Percentiles rank a stretch among this genome's conserved stretches.
Evolutionary conservation across 2,329 filamentous ascomycete species (phyloP).

Genomic region (Ambrosiella xylebori): DNA sequence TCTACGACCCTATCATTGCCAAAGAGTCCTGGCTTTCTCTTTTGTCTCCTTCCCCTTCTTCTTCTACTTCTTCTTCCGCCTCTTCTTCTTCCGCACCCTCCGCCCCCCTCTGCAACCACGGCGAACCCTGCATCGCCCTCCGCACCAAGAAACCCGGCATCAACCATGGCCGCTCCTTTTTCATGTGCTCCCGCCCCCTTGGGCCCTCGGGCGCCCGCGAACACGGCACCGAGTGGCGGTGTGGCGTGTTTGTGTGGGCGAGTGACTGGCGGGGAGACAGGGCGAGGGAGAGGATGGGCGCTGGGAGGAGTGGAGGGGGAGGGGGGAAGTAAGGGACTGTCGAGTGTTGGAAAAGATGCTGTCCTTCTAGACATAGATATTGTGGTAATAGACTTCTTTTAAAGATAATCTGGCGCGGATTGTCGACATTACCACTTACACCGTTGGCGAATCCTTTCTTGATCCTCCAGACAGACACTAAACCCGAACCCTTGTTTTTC

Average conservation of each 20-base stretch:
- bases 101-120: slow-evolving; percentile 69
- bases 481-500: background rate
- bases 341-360: too few species aligned
- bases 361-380: too few species aligned
- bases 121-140: slow-evolving; percentile 68
- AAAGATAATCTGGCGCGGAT: too few species aligned
- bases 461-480: background rate
- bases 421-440: too few species aligned
- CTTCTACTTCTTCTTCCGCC: slow-evolving; percentile 15
- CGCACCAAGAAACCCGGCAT: slow-evolving; percentile 77
- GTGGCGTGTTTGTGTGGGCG: slow-evolving; percentile 63
- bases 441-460: too few species aligned
- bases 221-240: slow-evolving; percentile 70
- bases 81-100: slow-evolving; percentile 36
- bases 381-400: too few species aligned
- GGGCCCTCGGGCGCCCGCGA: slow-evolving; percentile 77
- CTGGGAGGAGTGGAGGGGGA: background rate
- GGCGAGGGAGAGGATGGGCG: background rate
- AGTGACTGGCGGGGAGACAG: slow-evolving; percentile 31
- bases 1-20: slow-evolving; percentile 50
- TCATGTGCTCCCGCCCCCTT: slow-evolving; percentile 51
- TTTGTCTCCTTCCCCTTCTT: slow-evolving; percentile 27
- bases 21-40: slow-evolving; percentile 79
- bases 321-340: too few species aligned
- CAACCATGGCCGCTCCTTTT: slow-evolving; percentile 56